Conservation (phyloP, 139 green algal species). For the Micromonas pusilla region DNA sequence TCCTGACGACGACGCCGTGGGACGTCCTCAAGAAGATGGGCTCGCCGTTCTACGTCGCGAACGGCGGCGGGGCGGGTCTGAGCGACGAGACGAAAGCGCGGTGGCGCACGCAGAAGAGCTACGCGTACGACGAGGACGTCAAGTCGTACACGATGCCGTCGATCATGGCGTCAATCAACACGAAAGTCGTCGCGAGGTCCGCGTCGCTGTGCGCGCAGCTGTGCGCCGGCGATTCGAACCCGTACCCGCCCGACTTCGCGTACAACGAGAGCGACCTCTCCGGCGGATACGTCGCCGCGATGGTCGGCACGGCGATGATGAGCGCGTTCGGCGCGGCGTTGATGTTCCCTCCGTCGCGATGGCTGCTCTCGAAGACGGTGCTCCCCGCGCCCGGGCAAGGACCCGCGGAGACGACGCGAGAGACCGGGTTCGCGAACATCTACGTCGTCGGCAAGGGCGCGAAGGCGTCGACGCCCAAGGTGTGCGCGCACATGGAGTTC, state of each 20-base stretch:
- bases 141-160: conserved; percentile 47
- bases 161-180: conserved; percentile 59
- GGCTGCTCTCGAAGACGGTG: conserved; percentile 13
- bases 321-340: conserved; percentile 10
- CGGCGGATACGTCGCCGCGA: neutral
- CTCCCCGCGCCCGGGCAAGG: conserved; percentile 23
- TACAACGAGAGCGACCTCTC: conserved; percentile 24
- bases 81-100: neutral
- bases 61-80: conserved; percentile 6
- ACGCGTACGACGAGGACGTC: conserved; percentile 25
- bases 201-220: neutral
- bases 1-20: conserved; percentile 12
- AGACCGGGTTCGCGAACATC: conserved; percentile 13
- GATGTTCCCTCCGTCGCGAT: neutral
- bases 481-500: conserved; percentile 7
- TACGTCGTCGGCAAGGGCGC: conserved; percentile 23
- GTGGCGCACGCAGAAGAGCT: conserved; percentile 9
- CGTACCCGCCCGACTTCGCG: neutral
- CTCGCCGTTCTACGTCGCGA: conserved; percentile 37
- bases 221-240: neutral
- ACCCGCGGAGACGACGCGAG: neutral
- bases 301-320: neutral
- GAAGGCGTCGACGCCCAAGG: neutral
- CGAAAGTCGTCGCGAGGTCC: conserved; percentile 53
- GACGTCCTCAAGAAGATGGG: conserved; percentile 16